Conservation (phyloP, 2,329 filamentous ascomycete genomes). For the Teratosphaeriaceae sp. region DNA sequence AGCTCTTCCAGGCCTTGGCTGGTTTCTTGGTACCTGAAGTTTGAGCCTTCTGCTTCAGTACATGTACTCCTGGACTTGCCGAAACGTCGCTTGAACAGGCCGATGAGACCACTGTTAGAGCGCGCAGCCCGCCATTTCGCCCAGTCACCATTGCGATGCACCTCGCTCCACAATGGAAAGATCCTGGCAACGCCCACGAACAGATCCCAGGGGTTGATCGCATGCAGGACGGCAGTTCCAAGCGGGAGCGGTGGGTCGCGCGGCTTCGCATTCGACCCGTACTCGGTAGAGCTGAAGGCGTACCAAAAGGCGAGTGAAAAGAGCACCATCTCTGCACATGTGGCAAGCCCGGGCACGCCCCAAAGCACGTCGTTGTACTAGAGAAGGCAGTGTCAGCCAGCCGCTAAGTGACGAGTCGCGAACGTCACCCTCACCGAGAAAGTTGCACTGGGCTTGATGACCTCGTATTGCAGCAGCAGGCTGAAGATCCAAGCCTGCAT, state of each 20-base stretch:
- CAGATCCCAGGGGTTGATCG: constrained; percentile 11
- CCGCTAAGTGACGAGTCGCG: too few species aligned
- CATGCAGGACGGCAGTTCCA: constrained; percentile 10
- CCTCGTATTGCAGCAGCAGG: constrained; percentile 18
- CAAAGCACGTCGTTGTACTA: constrained; percentile 22
- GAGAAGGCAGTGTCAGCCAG: too few species aligned
- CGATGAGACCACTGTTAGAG: neutral
- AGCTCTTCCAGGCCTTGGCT: constrained; percentile 1
- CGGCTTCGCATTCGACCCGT: constrained; percentile 11
- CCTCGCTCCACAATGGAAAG: constrained; percentile 5
- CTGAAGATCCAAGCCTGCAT: constrained; percentile 22
- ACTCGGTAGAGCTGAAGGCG: constrained; percentile 20
- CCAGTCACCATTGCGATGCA: constrained; percentile 8
- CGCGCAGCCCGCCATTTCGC: constrained; percentile 4
- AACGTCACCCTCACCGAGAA: constrained; percentile 1
- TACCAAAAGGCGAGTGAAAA: constrained; percentile 23
- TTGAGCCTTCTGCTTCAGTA: neutral
- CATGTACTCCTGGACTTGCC: too few species aligned
- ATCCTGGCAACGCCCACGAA: constrained; percentile 10
- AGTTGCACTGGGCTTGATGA: constrained; percentile 15
- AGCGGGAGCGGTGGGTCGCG: constrained; percentile 10
- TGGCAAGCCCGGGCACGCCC: constrained; percentile 19
- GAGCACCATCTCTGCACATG: constrained; percentile 20
- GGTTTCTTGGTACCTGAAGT: neutral
- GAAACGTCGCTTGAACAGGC: too few species aligned